Conservation (phyloP, 176 grass and related monocot genomes). For the Phragmites australis region DNA sequence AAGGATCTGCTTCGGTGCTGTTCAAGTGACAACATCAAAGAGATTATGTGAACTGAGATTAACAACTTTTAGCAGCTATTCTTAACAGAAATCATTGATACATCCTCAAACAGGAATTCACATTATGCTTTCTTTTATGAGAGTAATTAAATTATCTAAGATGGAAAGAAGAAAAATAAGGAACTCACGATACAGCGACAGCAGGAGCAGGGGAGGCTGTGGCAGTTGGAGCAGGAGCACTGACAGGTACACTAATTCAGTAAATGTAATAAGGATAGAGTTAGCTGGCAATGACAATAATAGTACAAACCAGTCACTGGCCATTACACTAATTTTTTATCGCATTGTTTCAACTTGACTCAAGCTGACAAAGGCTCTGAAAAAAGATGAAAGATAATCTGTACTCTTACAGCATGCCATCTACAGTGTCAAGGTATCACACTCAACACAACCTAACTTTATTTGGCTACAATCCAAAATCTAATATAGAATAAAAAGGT, state of each 20-base stretch:
- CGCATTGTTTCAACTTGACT: neutral
- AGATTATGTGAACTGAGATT: neutral
- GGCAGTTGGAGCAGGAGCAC: conserved; percentile 54
- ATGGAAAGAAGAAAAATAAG: conserved; percentile 18
- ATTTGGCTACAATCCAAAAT: neutral
- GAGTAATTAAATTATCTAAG: conserved; percentile 12
- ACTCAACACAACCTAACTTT: neutral
- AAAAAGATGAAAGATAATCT: neutral
- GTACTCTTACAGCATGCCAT: neutral
- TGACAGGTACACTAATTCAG: conserved; percentile 54
- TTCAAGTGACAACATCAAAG: conserved; percentile 15
- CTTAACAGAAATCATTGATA: conserved; percentile 12
- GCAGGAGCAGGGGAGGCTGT: conserved; percentile 58
- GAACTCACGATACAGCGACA: conserved; percentile 60
- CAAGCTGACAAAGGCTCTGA: conserved; percentile 8
- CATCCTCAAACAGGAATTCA: conserved; percentile 12
- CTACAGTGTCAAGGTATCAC: neutral
- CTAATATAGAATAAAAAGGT: neutral
- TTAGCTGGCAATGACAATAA: conserved; percentile 37
- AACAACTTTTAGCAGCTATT: conserved; percentile 8
- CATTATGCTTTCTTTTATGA: neutral
- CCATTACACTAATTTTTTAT: neutral
- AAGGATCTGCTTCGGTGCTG: conserved; percentile 65
- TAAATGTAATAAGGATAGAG: conserved; percentile 23
- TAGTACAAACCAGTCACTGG: neutral